These are phyloP conservation scores for Trichoderma koningiopsis DNA, from an alignment of 2,329 filamentous ascomycete species.

Conservation along the genomic window DNA sequence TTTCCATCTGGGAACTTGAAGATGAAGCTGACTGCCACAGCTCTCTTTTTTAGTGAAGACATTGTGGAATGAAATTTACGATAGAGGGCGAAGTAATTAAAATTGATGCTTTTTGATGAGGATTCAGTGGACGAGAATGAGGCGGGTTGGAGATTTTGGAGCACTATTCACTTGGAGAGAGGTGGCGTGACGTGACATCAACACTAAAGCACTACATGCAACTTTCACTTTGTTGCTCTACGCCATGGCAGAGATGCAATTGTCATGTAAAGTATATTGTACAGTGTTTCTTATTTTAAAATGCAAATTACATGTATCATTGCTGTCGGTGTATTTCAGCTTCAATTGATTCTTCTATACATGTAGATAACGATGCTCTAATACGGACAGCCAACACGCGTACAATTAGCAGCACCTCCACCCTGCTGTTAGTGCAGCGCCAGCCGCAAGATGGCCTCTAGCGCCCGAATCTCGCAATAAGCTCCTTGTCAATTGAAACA, in stretches of 20 bases:
- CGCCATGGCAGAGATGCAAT: background rate
- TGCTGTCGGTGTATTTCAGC: background rate
- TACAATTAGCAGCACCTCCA: background rate
- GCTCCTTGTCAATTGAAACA: background rate
- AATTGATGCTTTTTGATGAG: background rate
- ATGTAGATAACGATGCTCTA: no score
- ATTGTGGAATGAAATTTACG: conserved; percentile 27
- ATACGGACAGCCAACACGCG: no score
- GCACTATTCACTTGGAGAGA: background rate
- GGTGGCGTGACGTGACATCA: conserved; percentile 17
- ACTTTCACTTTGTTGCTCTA: background rate
- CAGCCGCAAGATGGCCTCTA: background rate
- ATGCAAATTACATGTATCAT: background rate
- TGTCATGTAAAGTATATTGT: no score
- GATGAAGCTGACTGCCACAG: conserved; percentile 55
- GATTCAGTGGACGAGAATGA: background rate
- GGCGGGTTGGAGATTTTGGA: background rate
- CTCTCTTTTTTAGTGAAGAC: conserved; percentile 35
- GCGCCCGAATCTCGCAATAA: background rate
- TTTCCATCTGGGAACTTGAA: conserved; percentile 47
- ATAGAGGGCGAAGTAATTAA: no score
- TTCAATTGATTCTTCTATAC: background rate
- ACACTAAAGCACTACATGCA: background rate
- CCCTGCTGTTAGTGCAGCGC: no score
- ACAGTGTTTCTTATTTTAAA: no score